phyloP scores from a whole-genome alignment of 2,329 filamentous ascomycete species.

The Colletotrichum aenigma region DNA sequence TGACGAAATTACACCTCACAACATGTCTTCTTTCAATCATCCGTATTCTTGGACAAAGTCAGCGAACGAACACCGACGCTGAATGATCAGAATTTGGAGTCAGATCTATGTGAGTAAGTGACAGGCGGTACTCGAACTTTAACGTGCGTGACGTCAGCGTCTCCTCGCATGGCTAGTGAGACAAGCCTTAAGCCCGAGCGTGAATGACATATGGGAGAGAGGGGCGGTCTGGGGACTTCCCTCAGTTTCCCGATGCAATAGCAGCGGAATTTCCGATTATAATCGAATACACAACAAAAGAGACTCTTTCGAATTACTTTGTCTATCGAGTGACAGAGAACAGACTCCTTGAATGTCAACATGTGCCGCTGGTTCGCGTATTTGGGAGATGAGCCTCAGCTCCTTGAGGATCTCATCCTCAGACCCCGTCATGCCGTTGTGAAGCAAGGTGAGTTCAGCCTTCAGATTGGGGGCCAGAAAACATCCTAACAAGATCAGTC shows the following conservation, averaged over 20 bases:
- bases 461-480: too few relatives aligned
- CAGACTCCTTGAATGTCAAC: not conserved
- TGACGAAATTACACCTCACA: not conserved
- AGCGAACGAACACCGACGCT: fast-evolving
- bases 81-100: not conserved
- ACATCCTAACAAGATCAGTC: not conserved
- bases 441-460: not conserved
- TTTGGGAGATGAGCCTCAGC: constrained; percentile 8
- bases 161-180: not conserved
- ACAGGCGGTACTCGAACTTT: not conserved
- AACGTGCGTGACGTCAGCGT: not conserved
- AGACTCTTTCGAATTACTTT: fast-evolving
- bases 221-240: not conserved
- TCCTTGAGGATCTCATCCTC: constrained; percentile 7
- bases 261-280: not conserved
- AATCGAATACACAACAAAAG: not conserved
- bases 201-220: not conserved
- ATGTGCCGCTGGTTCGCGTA: constrained; percentile 17
- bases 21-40: not conserved
- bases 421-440: constrained; percentile 9
- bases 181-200: not conserved
- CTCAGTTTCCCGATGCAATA: not conserved
- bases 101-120: not conserved
- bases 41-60: not conserved
- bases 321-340: fast-evolving